These are phyloP conservation scores for Mortierella sp. DNA, from an alignment of 371 early-diverging fungal species.

Conservation along the genomic window DNA sequence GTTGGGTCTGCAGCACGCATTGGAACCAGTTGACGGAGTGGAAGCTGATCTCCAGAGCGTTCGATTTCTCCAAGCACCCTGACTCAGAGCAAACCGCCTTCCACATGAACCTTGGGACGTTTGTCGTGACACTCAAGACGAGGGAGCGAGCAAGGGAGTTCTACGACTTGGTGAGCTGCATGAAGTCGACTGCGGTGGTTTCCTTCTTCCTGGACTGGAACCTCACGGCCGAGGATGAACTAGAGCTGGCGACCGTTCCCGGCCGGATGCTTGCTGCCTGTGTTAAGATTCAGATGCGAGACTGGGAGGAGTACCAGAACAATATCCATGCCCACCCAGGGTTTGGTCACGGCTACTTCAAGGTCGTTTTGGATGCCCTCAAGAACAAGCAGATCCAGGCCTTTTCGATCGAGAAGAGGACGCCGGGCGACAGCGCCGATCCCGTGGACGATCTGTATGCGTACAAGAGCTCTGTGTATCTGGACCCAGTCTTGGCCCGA, in stretches of 20 bases:
- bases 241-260: not conserved
- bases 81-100: not conserved
- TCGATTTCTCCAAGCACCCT: constrained; percentile 2
- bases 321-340: not conserved
- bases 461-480: constrained; percentile 11
- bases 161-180: not conserved
- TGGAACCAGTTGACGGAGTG: not conserved
- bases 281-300: constrained; percentile 37
- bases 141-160: constrained; percentile 17
- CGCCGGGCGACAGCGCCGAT: constrained; percentile 4
- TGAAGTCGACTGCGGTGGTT: constrained; percentile 13
- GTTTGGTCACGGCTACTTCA: constrained; percentile 23
- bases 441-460: constrained; percentile 15
- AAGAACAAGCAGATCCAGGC: constrained; percentile 34
- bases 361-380: constrained; percentile 24
- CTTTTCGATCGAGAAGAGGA: constrained; percentile 30
- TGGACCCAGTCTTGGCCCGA: constrained; percentile 27
- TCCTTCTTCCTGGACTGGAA: constrained; percentile 45
- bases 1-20: constrained; percentile 32
- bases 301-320: not conserved
- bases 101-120: constrained; percentile 2
- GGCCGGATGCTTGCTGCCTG: constrained; percentile 15
- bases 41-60: not conserved
- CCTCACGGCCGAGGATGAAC: constrained; percentile 12
- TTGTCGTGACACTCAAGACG: constrained; percentile 18